A percentile compares a stretch with the other conserved stretches of the same genome.
These are phyloP conservation scores for Aplosporella prunicola DNA, from an alignment of 2,329 filamentous ascomycete species.

Conservation along the genomic window DNA sequence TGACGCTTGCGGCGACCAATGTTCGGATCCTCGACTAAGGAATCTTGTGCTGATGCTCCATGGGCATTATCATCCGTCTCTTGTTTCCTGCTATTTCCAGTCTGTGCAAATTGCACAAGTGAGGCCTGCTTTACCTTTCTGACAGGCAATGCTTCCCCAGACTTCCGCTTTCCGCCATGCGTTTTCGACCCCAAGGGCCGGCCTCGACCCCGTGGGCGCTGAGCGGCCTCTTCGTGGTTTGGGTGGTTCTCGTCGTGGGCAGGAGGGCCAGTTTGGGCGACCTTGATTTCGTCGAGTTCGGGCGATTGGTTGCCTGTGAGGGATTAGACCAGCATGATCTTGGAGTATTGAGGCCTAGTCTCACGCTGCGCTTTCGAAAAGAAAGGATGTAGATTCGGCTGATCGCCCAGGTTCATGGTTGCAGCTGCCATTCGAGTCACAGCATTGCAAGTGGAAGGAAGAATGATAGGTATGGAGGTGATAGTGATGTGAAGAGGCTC, in stretches of 20 bases:
- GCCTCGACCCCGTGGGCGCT: background rate
- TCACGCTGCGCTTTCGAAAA: slow-evolving; percentile 22
- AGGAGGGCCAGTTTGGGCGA: slow-evolving; percentile 11
- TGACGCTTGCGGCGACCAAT: slow-evolving; percentile 27
- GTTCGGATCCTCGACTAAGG: slow-evolving; percentile 24
- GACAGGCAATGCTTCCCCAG: background rate
- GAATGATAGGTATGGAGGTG: too few species aligned
- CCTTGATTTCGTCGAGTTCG: slow-evolving; percentile 20
- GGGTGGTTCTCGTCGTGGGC: slow-evolving; percentile 4
- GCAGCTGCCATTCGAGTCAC: slow-evolving; percentile 25
- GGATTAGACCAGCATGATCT: background rate
- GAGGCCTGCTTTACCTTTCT: slow-evolving; percentile 9
- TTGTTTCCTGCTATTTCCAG: slow-evolving; percentile 20
- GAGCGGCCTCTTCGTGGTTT: background rate
- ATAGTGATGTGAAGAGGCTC: too few species aligned
- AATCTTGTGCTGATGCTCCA: slow-evolving; percentile 16
- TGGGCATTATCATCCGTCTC: background rate
- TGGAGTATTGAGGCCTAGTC: background rate
- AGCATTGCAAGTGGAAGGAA: slow-evolving; percentile 7
- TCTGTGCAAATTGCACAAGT: slow-evolving; percentile 1
- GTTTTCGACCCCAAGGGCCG: background rate
- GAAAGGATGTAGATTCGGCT: slow-evolving; percentile 29
- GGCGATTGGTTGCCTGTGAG: background rate
- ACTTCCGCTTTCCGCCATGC: slow-evolving; percentile 2
- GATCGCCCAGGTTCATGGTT: slow-evolving; percentile 29